These are phyloP conservation scores for Amyloporia xantha DNA, from an alignment of 768 basidiomycete genomes.

Conservation along the genomic window DNA sequence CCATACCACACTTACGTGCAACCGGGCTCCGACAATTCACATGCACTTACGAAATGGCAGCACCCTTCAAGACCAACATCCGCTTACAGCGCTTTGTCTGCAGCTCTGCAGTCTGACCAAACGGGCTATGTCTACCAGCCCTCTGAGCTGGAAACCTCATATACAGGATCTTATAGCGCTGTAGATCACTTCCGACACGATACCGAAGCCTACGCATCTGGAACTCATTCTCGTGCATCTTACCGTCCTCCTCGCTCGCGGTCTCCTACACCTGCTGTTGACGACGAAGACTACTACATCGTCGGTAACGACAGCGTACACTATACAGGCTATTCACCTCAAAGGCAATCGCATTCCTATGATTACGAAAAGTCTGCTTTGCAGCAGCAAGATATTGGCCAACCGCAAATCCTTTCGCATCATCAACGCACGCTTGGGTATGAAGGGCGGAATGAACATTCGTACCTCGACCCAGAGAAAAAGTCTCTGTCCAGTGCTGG, in stretches of 20 bases:
- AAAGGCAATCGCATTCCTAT: constrained; percentile 4
- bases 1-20: constrained; percentile 6
- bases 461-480: constrained; percentile 13
- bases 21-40: constrained; percentile 8
- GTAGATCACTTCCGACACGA: constrained; percentile 62
- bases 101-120: constrained; percentile 1
- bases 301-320: constrained; percentile 51
- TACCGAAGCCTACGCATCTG: constrained; percentile 64
- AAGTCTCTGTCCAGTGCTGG: constrained; percentile 9
- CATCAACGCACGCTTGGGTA: constrained; percentile 4
- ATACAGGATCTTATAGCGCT: constrained; percentile 20
- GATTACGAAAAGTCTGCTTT: constrained; percentile 23
- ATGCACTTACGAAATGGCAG: constrained; percentile 8
- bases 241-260: constrained; percentile 56
- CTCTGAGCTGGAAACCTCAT: constrained; percentile 7
- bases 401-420: too few relatives aligned
- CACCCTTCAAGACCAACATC: constrained; percentile 13
- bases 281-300: constrained; percentile 66
- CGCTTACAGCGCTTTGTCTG: constrained; percentile 12
- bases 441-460: not conserved
- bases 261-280: constrained; percentile 69
- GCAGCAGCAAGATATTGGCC: constrained; percentile 24
- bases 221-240: constrained; percentile 42
- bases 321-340: constrained; percentile 32
- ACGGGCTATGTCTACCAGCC: constrained; percentile 12